These are phyloP conservation scores for Pneumocystis oryctolagi DNA, from an alignment of 1,139 yeast genomes.

Conservation along the genomic window DNA sequence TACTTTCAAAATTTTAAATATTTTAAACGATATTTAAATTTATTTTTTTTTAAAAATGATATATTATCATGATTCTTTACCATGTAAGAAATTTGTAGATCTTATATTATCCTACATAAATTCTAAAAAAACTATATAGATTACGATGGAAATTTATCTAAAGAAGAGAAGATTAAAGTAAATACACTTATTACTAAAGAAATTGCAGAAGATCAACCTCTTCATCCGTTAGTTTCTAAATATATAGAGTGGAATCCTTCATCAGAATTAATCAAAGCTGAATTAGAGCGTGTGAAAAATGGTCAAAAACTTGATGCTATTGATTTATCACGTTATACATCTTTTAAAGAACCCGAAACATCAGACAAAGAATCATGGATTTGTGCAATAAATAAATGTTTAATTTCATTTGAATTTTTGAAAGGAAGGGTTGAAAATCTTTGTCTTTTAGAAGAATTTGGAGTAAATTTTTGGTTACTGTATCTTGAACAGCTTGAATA, in stretches of 20 bases:
- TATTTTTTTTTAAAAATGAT: background rate
- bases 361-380: background rate
- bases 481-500: background rate
- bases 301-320: conserved; percentile 1
- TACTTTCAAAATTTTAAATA: background rate
- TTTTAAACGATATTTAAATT: background rate
- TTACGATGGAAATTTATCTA: background rate
- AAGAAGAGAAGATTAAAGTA: background rate
- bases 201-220: background rate
- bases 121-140: background rate
- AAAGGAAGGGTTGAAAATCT: background rate
- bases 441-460: background rate
- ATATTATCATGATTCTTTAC: background rate
- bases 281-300: background rate
- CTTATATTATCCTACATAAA: background rate
- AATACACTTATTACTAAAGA: background rate
- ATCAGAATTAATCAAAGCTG: background rate
- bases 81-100: background rate
- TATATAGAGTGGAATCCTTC: background rate
- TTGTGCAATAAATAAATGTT: background rate
- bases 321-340: conserved; percentile 1
- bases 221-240: background rate
- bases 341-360: background rate
- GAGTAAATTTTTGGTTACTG: background rate
- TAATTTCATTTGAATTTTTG: background rate